Conservation (phyloP, 2,329 filamentous ascomycete species). For the Byssothecium circinans region DNA sequence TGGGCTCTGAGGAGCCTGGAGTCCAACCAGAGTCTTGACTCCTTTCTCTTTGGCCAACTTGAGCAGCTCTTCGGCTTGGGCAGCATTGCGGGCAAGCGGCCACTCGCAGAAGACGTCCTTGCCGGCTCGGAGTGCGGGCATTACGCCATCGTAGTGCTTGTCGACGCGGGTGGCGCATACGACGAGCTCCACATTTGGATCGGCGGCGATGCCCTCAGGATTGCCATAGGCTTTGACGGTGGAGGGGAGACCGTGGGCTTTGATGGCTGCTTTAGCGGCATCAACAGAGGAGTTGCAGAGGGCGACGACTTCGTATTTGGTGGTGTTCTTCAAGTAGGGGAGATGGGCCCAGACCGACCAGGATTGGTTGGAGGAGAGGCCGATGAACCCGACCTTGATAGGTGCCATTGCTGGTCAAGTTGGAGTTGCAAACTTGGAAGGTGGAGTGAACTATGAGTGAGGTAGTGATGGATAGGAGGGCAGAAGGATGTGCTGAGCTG, state of each 20-base stretch:
- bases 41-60: conserved; percentile 42
- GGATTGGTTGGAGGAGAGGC: conserved; percentile 16
- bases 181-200: conserved; percentile 51
- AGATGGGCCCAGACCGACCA: conserved; percentile 40
- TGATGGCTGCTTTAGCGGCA: conserved; percentile 46
- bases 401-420: conserved; percentile 23
- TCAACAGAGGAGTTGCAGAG: conserved; percentile 50
- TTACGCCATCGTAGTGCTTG: conserved; percentile 44
- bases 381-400: conserved; percentile 33
- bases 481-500: not conserved
- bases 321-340: conserved; percentile 32
- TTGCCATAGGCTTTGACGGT: conserved; percentile 49
- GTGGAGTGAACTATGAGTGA: not conserved
- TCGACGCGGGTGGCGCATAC: conserved; percentile 47
- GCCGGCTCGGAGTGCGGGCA: conserved; percentile 49
- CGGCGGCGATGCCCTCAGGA: conserved; percentile 46
- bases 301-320: conserved; percentile 51
- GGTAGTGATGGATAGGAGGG: not conserved
- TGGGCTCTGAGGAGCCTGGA: conserved; percentile 48
- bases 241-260: conserved; percentile 40
- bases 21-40: conserved; percentile 48
- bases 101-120: conserved; percentile 55
- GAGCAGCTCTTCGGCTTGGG: conserved; percentile 46
- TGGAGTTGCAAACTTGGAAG: not conserved
- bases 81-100: conserved; percentile 46